Base-by-base conservation (phyloP, 108 stramenopile species). In the Skeletonema menzelii region DNA sequence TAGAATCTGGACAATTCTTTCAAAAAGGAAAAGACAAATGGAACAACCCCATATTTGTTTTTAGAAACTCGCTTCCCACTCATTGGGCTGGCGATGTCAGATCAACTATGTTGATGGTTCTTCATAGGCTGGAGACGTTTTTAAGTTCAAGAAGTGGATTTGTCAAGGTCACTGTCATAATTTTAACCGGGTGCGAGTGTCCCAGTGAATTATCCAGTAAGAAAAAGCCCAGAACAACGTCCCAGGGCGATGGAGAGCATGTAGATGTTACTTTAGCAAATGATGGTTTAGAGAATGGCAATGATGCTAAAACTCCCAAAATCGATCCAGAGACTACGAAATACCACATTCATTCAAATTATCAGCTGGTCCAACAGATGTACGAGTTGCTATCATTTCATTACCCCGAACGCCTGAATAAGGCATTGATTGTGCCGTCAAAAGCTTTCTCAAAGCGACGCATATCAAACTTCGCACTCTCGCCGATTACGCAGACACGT, bases 31-130 rank as follows among this genome's bases (percentile, higher is more conserved):
- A 26, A 14, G 89, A 90, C 69, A 56, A 62, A 22, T 30, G 63
- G 26, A 85, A 85, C 13, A 79, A 86, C 65, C 89, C 88, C 1
- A 79, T 93, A 0, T 90, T 90, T 55, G 90, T 89, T 65, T 93
- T 89, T 65, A 83, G 86, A n/a, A 84, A 84, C 56, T 77, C 86
- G 75, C 82, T 85, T 26, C 55, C 68, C 12, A 86, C 87, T 35
- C 88, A 83, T 13, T 93, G 89, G 89, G 65, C 86, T 35, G 65
- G 76, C 26, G 77, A 93, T 55, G 66, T 62, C 27, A 76, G 86
- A 56, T 88, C 92, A 12, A 49, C 81, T 8, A 67, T 90, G 14
- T 13, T 77, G 20, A 83, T 89, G 55, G 65, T 84, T 1, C 27
- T 93, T 24, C 80, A 83, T 63, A 77, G 88, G 58, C 59, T 90